Conservation (phyloP, 331 rosid genomes). For the Acacia concinna region DNA sequence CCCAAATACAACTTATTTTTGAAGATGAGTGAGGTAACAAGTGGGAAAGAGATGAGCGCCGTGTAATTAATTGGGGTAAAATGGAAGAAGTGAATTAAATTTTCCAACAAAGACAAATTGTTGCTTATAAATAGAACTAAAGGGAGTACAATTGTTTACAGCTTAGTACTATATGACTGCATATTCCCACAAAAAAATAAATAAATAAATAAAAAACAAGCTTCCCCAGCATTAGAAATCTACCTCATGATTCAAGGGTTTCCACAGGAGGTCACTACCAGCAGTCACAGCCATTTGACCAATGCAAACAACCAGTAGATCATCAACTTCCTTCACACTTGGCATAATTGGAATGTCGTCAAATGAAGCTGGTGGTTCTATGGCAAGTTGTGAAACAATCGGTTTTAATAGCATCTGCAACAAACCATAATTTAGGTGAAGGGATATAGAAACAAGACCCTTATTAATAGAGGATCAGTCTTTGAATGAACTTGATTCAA, state of each 20-base stretch:
- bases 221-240: neutral
- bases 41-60: too few species aligned
- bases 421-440: slow-evolving; percentile 7
- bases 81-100: too few species aligned
- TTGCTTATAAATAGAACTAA: too few species aligned
- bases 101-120: too few species aligned
- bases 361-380: slow-evolving; percentile 71
- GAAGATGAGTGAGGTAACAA: too few species aligned
- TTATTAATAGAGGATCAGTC: neutral
- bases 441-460: neutral
- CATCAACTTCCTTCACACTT: slow-evolving; percentile 72
- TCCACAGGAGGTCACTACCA: slow-evolving; percentile 85
- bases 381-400: slow-evolving; percentile 68
- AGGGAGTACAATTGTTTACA: neutral
- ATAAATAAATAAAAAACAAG: neutral
- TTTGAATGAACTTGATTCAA: slow-evolving; percentile 7
- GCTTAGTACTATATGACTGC: neutral
- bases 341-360: slow-evolving; percentile 57
- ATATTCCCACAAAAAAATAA: too few species aligned
- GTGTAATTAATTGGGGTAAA: too few species aligned
- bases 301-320: slow-evolving; percentile 69
- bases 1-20: too few species aligned
- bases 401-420: slow-evolving; percentile 82
- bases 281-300: slow-evolving; percentile 97
- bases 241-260: slow-evolving; percentile 87